Base-by-base conservation (phyloP, 768 basidiomycete genomes). In the Collybia mongolica region DNA sequence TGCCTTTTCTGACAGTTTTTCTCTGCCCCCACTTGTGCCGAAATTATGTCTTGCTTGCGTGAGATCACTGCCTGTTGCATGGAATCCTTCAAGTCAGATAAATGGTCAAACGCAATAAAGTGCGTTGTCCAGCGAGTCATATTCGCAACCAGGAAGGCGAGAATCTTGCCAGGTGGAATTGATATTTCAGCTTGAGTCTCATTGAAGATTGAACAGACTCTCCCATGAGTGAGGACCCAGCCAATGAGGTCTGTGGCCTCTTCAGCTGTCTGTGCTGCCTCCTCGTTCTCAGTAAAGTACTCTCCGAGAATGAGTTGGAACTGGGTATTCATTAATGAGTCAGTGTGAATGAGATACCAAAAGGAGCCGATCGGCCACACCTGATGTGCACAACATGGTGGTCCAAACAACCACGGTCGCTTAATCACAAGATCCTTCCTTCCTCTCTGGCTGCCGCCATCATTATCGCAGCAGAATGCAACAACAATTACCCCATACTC, bases 121-220 rank as follows among this genome's bases (percentile, higher is more conserved):
- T 66, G 63, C 1, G 63, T 68, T 1, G 54, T 60, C 65, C 62
- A 68, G 15, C 54, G 54, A 0, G 62, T 68, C 45, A 66, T 54
- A 46, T 68, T 66, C 6, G 59, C 60, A 26, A 60, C 49, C 11
- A 67, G 55, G 44, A 59, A 64, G 9, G 58, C 46, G 15, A 66
- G 56, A 37, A 62, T 51, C 28, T 55, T 57, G 5, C 56, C 56
- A n/a, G 48, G 39, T 41, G 54, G 56, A 43, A 47, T 39, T 40
- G 45, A 47, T 11, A 40, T 57, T 42, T 50, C 49, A 2, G 48
- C 44, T 38, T 67, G 63, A 1, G 28, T 22, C 2, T 57, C 48
- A 42, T 67, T 46, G 28, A 67, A 65, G 2, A 67, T 41, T 18
- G 56, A 52, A n/a, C 54, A 51, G n/a, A 67, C 63, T 24, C 43